These are phyloP conservation scores for Furcasterigmium sp. DNA, from an alignment of 2,329 filamentous ascomycete genomes.

Conservation along the genomic window DNA sequence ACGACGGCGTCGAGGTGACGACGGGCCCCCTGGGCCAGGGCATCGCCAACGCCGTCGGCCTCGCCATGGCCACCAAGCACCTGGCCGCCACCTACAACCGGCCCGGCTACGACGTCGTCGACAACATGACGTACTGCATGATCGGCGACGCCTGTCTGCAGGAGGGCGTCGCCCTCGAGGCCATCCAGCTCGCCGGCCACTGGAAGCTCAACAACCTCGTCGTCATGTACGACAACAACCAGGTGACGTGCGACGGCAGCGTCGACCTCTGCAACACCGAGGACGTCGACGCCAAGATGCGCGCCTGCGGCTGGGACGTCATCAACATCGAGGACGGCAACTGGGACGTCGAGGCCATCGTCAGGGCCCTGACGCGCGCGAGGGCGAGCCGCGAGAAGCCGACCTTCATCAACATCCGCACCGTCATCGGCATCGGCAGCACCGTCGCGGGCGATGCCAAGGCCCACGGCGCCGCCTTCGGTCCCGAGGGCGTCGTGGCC, in stretches of 20 bases:
- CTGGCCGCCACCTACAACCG: conserved; percentile 45
- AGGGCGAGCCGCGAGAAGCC: conserved; percentile 34
- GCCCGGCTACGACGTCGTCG: conserved; percentile 39
- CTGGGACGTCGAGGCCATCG: conserved; percentile 40
- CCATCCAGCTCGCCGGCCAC: conserved; percentile 48
- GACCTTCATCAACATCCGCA: conserved; percentile 51
- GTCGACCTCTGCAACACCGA: conserved; percentile 48
- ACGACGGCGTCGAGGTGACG: conserved; percentile 50
- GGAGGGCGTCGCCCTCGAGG: conserved; percentile 50
- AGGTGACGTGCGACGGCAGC: conserved; percentile 50
- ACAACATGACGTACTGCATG: conserved; percentile 48
- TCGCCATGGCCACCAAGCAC: conserved; percentile 50
- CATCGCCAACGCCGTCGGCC: conserved; percentile 49
- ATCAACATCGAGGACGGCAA: conserved; percentile 44
- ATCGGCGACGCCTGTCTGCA: conserved; percentile 50
- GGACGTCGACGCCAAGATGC: conserved; percentile 50
- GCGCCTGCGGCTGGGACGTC: conserved; percentile 46
- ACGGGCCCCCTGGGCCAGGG: conserved; percentile 53
- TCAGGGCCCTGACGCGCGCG: conserved; percentile 36
- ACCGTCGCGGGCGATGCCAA: conserved; percentile 39
- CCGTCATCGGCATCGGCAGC: conserved; percentile 49
- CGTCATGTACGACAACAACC: conserved; percentile 54
- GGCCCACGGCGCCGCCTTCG: conserved; percentile 54
- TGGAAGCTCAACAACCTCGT: conserved; percentile 45
- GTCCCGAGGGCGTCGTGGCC: conserved; percentile 40